These are phyloP conservation scores for Aspergillus floridensis DNA, from an alignment of 2,329 filamentous ascomycete genomes.

Conservation along the genomic window DNA sequence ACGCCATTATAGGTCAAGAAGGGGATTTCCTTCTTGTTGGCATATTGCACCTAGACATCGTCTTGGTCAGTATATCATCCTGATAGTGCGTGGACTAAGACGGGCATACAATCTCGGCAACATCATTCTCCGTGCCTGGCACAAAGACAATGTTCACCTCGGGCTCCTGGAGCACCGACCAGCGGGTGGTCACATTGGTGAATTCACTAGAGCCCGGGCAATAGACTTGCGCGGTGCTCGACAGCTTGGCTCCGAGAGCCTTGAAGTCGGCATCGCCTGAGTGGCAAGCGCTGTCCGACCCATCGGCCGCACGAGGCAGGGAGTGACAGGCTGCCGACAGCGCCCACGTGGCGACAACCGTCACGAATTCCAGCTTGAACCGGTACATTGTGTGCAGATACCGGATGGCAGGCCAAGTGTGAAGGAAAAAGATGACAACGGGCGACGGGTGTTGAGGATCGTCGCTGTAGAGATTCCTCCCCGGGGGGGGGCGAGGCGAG, in stretches of 20 bases:
- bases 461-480: too few relatives aligned
- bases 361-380: constrained; percentile 16
- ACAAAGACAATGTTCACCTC: constrained; percentile 49
- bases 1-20: constrained; percentile 55
- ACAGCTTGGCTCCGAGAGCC: constrained; percentile 29
- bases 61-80: not conserved
- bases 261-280: constrained; percentile 16
- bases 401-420: not conserved
- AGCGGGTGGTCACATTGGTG: constrained; percentile 39
- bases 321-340: constrained; percentile 8
- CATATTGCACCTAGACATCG: constrained; percentile 45
- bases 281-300: not conserved
- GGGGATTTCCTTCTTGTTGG: constrained; percentile 47
- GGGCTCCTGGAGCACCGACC: constrained; percentile 48
- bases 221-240: constrained; percentile 43
- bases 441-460: too few relatives aligned
- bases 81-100: not conserved
- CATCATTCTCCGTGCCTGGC: constrained; percentile 49
- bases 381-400: constrained; percentile 1
- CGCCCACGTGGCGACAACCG: constrained; percentile 28
- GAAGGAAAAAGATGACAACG: not conserved
- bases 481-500: too few relatives aligned
- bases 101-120: constrained; percentile 46
- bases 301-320: not conserved
- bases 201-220: constrained; percentile 45